phyloP scores from a whole-genome alignment of 495 filamentous ascomycete species.

The Paragyromitra xinjiangensis region DNA sequence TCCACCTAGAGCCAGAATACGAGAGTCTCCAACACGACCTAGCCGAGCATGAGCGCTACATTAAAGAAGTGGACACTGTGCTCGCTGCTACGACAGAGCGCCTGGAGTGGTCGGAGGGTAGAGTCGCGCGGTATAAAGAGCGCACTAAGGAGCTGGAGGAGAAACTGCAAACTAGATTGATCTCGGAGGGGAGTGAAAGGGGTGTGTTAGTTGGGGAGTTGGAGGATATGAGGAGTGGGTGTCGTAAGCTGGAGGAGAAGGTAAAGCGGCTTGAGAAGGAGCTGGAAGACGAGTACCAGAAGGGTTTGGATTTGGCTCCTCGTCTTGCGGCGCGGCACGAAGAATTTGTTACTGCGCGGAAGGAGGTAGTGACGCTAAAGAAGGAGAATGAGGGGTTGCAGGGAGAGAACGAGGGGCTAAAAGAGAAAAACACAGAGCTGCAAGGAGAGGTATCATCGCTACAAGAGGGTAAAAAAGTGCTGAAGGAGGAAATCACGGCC shows the following conservation, averaged over 20 bases:
- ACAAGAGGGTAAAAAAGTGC: slow-evolving; percentile 60
- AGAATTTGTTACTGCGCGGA: slow-evolving; percentile 34
- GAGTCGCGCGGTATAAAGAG: background rate
- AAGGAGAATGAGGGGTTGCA: slow-evolving; percentile 41
- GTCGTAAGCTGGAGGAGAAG: slow-evolving; percentile 66
- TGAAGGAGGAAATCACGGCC: background rate
- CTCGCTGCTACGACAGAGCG: slow-evolving; percentile 50
- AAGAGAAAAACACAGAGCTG: slow-evolving; percentile 58
- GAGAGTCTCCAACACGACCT: slow-evolving; percentile 42
- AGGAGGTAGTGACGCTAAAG: slow-evolving; percentile 50
- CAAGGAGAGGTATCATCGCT: slow-evolving; percentile 57
- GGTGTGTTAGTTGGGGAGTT: slow-evolving; percentile 63
- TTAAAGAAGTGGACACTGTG: slow-evolving; percentile 58
- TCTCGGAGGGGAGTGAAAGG: slow-evolving; percentile 19
- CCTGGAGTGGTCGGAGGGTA: slow-evolving; percentile 26
- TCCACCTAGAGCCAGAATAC: slow-evolving; percentile 49
- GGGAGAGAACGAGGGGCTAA: slow-evolving; percentile 42
- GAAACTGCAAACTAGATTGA: slow-evolving; percentile 19
- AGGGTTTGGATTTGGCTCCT: background rate
- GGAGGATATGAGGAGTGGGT: slow-evolving; percentile 66
- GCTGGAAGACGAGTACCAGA: slow-evolving; percentile 48
- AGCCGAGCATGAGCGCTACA: slow-evolving; percentile 11
- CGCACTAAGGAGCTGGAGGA: slow-evolving; percentile 32
- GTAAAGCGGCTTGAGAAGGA: slow-evolving; percentile 62
- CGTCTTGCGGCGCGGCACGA: slow-evolving; percentile 52